Evolutionary conservation across 331 rosid species (phyloP), one percentile per base, ranked within the genome.

Genomic region (Phaseolus coccineus): DNA sequence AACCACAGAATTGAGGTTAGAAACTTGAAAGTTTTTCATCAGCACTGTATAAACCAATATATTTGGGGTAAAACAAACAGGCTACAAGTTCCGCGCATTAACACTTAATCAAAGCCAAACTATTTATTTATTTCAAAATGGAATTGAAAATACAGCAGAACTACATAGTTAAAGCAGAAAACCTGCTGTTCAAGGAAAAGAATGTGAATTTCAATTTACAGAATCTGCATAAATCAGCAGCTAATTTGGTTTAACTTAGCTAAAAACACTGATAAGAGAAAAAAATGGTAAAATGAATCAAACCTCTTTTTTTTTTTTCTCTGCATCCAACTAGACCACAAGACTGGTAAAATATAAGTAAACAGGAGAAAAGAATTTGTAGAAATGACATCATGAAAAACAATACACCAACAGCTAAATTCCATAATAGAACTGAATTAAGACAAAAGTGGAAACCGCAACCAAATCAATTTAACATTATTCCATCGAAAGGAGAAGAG

Each of bases 401-500:
- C 25, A 35, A 42, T 1, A 56, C n/a, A 35, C 8, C 15, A 69
- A 58, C 69, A 30, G 68, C 57, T 53, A 48, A 19, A 75, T 57
- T 85, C 73, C 79, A 65, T 55, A 71, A 65, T 66, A 74, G 22
- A 19, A 61, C 65, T 0, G 65, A 28, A 59, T 13, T 28, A 51
- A 61, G 25, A 33, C 57, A 35, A 16, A 46, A 63, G 6, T 46
- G 47, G 58, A 40, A 79, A 80, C 55, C 22, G 7, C 14, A 42
- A 30, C 40, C 7, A 82, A 57, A 68, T 74, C 58, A 80, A 85
- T 69, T 81, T 40, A 39, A 83, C 79, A 76, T 78, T 37, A 44
- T 79, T 50, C 80, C 73, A 59, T 51, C 5, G 71, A 59, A 73
- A 7, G 8, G 13, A 5, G 14, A 55, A 9, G 16, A 12, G 10